Evolutionary conservation across 768 basidiomycete genomes (phyloP), one percentile per base, ranked within the genome.

Genomic region (Amanita molliuscula): DNA sequence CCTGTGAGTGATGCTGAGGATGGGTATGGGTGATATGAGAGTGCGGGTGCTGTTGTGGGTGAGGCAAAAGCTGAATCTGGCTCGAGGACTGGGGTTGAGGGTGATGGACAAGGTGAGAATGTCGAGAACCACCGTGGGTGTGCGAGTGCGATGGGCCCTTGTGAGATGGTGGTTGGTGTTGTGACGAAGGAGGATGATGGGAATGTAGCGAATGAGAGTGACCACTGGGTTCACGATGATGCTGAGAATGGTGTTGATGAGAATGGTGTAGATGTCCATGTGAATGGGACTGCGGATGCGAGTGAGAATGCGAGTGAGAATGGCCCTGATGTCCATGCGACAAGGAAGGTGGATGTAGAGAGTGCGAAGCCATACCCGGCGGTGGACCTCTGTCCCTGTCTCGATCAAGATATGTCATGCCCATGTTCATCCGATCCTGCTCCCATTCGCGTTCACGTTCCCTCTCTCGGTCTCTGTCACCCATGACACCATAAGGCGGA

Each of bases 391-490:
- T 40, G 13, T 50, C 45, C 35, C 44, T 35, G 18, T 45, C 55
- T 25, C 36, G 35, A 10, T 52, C 44, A 29, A 36, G n/a, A 29
- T 52, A 45, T 15, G 16, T n/a, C 42, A 48, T 51, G 35, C 50
- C 47, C 47, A 52, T 48, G 8, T 54, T 50, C 34, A 50, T 28
- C 10, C 56, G 37, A 15, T 57, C 52, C 44, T 45, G 51, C 34
- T 58, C 61, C 40, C 56, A 53, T 18, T 60, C 56, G 18, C 56
- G 51, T 33, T 54, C 55, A 3, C 52, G 47, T 42, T 58, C 56
- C 53, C 59, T 49, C 26, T 57, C 57, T 45, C 61, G 53, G 3
- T 58, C 57, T 46, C 47, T 57, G 54, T 50, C 51, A 18, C 53
- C 40, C 33, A 53, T 53, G 25, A 54, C 52, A 18, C 50, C 51